These are phyloP conservation scores for Aspergillus ibericus DNA, from an alignment of 2,329 filamentous ascomycete species.

Conservation along the genomic window DNA sequence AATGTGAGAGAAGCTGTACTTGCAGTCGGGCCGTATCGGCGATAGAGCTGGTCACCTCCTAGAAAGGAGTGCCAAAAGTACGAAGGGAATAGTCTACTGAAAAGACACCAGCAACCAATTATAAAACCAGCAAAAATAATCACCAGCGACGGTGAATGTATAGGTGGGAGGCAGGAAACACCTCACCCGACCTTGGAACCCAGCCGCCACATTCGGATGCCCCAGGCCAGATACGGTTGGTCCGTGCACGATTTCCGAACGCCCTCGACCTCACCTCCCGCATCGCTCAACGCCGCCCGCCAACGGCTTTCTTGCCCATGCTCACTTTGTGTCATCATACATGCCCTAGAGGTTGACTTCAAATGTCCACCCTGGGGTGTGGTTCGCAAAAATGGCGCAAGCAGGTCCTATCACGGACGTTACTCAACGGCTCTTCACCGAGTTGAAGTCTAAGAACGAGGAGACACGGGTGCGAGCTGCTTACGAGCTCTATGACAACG, in stretches of 20 bases:
- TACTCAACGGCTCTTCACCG: conserved; percentile 57
- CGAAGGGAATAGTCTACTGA: not conserved
- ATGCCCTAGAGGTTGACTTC: conserved; percentile 36
- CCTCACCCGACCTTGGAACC: not conserved
- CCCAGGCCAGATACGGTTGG: conserved; percentile 20
- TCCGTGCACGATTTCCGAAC: conserved; percentile 26
- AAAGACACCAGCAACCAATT: not conserved
- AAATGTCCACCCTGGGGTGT: conserved; percentile 42
- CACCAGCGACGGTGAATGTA: not conserved
- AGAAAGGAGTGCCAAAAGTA: not conserved
- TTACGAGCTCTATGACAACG: conserved; percentile 49
- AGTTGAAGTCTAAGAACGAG: conserved; percentile 59
- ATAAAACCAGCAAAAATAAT: not conserved
- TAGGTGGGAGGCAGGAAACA: not conserved
- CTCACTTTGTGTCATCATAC: conserved; percentile 18
- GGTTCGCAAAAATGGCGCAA: conserved; percentile 47
- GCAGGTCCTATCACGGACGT: conserved; percentile 48
- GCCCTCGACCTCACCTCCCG: conserved; percentile 26
- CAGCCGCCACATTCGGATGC: conserved; percentile 2
- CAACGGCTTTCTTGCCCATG: conserved; percentile 23
- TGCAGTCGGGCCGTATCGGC: not conserved
- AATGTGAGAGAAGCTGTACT: not conserved
- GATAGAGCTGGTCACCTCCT: not conserved
- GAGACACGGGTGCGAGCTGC: conserved; percentile 51
- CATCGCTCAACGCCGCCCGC: conserved; percentile 19